Base-by-base conservation (phyloP, 495 filamentous ascomycete genomes). In the Penicillium odoratum region DNA sequence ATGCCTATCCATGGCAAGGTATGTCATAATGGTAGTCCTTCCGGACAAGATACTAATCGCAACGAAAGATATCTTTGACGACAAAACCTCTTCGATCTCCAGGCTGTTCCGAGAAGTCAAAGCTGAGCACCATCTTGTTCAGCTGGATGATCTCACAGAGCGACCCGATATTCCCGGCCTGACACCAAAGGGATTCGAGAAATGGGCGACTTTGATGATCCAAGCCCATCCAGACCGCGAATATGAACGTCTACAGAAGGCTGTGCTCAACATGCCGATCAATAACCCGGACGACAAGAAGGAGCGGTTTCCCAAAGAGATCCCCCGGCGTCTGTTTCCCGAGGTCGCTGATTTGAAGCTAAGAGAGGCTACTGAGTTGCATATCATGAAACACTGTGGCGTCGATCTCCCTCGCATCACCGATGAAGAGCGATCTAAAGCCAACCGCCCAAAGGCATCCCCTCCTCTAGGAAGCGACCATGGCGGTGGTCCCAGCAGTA, bases 41-140 rank as follows among this genome's bases (percentile, higher is more conserved):
- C 52, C 18, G 21, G 11, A 10, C 11, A 26, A 5, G 43, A 34
- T 45, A 11, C 38, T 54, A 49, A 56, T 38, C 40, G 28, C 5
- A 16, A 42, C 8, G 36, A 0, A 55, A 83, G 79, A 76, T 55
- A 78, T 83, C 3, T 83, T 83, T 34, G 78, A 81, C 55, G 81
- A 82, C 57, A 74, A 68, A 52, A 81, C 69, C 55, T 82, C 69
- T 34, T 85, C 77, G 28, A 80, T 93, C 18, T 89, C 86, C 3
- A 83, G 83, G 31, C 75, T 97, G 52, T 96, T 91, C 68, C 81
- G 85, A 47, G 88, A 89, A 38, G 77, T 96, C 11, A 81, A 81
- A 21, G 92, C 88, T 61, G 81, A 93, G 62, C 91, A 96, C 65
- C 89, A 93, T 70, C 81, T 96, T 11, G 82, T 96, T 1, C 93